Conservation (phyloP, 306 rosid species). For the Quercus rubra region DNA sequence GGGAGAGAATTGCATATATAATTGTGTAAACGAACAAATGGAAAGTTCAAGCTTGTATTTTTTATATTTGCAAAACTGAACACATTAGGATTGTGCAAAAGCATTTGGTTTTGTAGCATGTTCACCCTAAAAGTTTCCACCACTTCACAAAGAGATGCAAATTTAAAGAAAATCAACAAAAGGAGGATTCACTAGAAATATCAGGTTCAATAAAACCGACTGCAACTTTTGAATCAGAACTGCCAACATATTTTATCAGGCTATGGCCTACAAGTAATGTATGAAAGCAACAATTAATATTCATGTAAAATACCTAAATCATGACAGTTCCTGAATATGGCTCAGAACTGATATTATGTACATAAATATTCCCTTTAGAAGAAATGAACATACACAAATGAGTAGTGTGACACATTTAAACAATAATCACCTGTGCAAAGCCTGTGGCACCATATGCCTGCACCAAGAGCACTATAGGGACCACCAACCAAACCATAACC, state of each 20-base stretch:
- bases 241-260: too few relatives aligned
- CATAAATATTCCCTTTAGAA: too few relatives aligned
- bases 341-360: too few relatives aligned
- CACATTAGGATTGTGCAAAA: neutral
- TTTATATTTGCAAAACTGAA: neutral
- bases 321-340: too few relatives aligned
- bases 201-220: too few relatives aligned
- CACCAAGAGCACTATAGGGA: conserved; percentile 69
- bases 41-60: neutral
- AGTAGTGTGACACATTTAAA: neutral
- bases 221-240: too few relatives aligned
- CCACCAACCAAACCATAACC: conserved; percentile 79
- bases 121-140: neutral
- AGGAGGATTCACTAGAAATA: neutral
- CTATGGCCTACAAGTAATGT: too few relatives aligned
- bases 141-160: neutral
- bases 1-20: too few relatives aligned
- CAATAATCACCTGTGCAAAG: conserved; percentile 62
- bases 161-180: neutral
- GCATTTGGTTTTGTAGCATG: neutral
- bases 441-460: conserved; percentile 54
- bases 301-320: too few relatives aligned
- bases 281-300: too few relatives aligned
- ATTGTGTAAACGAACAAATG: too few relatives aligned
- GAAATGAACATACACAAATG: too few relatives aligned